Base-by-base conservation (phyloP, 2,329 filamentous ascomycete species). In the Lecanoromycetidae sp. region DNA sequence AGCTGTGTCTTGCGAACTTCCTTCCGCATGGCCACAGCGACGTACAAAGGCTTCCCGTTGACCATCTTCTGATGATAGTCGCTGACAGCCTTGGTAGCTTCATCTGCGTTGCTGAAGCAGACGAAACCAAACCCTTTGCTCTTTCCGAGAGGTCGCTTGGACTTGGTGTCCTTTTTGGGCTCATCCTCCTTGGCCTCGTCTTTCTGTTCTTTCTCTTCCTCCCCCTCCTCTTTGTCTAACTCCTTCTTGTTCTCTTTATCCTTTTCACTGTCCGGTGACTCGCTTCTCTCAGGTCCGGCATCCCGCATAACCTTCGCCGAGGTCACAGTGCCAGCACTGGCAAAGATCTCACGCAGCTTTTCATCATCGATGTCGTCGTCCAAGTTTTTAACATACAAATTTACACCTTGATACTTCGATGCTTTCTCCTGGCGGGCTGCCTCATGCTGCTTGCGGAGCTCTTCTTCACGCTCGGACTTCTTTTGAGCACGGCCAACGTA, bases 61-160 rank as follows among this genome's bases (percentile, higher is more conserved):
- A 96, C 76, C 91, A 98, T 98, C 69, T 91, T 87, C 76, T 96
- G 90, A 76, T 98, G 98, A 87, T 96, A 95, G 70, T 98, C 91
- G 52, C 88, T 87, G 55, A 98, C 90, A 56, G 91, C 91, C 80
- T 96, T 96, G 71, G 90, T 95, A 56, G 91, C 91, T 67, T 98
- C 91, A 61, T 98, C 91, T 52, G 91, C 88, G 76, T 94, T 96
- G 78, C 85, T 91, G 76, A 98, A 98, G 84, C 91, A 98, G 63
- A 98, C 91, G 68, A 98, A 98, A 60, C 91, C 91, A 66, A 98
- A 98, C 66, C 91, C 91, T 77, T 96, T 98, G 82, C 87, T 94
- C 84, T 96, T 96, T 66, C 91, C 91, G 52, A 94, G 76, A 44
- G 72, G 64, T 66, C 76, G 78, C 71, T 79, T 79, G 60, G 71